Base-by-base conservation (phyloP, 148 eudicot genomes). In the Camellia sinensis region DNA sequence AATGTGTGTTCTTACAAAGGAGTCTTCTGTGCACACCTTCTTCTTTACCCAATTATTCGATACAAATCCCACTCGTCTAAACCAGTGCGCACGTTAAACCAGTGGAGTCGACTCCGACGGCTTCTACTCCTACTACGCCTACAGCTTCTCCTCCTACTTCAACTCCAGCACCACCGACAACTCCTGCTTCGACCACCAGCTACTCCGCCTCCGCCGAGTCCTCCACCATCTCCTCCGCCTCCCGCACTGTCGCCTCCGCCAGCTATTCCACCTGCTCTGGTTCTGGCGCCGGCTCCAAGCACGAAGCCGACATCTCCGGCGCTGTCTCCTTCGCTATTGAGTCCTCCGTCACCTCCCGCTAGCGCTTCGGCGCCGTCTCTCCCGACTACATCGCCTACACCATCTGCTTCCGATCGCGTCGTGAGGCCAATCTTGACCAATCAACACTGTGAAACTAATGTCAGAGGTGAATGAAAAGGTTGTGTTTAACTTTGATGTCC, bases 1-100 rank as follows among this genome's bases (percentile, higher is more conserved):
- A 87, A 93, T 88, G 99, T 95, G 64, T 95, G 99, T 46, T 75
- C 77, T 44, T 95, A 95, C 82, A 89, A 80, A 74, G 97, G 99
- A 3, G 85, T 95, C 6, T 95, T 93, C 40, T 95, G 99, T 70
- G 78, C 92, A 44, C 71, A 74, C 12, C 7, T 56, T 7, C 22
- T 29, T 29, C 37, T 29, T 29, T 29, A 29, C 37, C 37, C 37
- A 29, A 29, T 29, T 29, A 29, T 29, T 29, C 37, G 37, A 29
- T 29, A 1, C 37, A 29, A 29, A 29, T 29, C 37, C 37, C 37
- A 29, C 37, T 29, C 1, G 1, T 29, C 37, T 29, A 29, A 29
- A 29, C 37, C 1, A 29, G 37, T 29, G 37, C 37, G 37, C 37
- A 29, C 37, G 37, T 29, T 29, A 29, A 29, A 29, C 37, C 37